A percentile compares a stretch with the other conserved stretches of the same genome.
Evolutionary conservation across 2,329 filamentous ascomycete genomes (phyloP).

Genomic region (Helotiales sp.): DNA sequence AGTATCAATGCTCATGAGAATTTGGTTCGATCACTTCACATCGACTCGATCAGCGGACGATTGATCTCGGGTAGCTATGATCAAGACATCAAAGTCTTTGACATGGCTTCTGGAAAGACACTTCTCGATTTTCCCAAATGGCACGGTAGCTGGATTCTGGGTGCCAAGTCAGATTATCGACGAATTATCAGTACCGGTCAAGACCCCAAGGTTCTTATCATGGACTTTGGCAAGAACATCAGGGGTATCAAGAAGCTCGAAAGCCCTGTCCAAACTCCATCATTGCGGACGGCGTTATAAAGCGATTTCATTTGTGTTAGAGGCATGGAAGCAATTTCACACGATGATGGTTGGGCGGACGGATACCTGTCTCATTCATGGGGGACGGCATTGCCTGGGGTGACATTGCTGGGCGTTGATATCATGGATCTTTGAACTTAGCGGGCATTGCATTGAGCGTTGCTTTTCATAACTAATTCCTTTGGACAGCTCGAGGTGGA

Average conservation of each 20-base stretch:
- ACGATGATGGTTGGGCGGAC: background rate
- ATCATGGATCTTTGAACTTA: background rate
- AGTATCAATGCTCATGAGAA: conserved; percentile 81
- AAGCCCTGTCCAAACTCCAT: conserved; percentile 34
- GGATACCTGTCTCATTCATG: conserved; percentile 11
- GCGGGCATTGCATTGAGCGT: conserved; percentile 4
- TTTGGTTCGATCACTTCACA: conserved; percentile 85
- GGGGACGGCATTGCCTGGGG: conserved; percentile 1
- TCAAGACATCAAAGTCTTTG: conserved; percentile 91
- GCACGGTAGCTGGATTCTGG: conserved; percentile 96
- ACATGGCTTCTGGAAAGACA: conserved; percentile 76
- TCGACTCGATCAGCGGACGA: conserved; percentile 82
- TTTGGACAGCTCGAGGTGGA: background rate
- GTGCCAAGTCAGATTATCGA: conserved; percentile 92
- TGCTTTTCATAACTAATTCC: background rate
- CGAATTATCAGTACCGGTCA: conserved; percentile 94
- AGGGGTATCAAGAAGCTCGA: conserved; percentile 59
- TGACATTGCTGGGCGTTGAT: background rate
- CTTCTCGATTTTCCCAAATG: conserved; percentile 88
- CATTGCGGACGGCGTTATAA: background rate
- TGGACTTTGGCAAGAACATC: conserved; percentile 79
- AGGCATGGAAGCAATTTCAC: conserved; percentile 9
- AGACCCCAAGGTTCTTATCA: conserved; percentile 85
- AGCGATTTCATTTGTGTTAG: background rate
- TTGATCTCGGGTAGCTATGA: conserved; percentile 94